A percentile compares a stretch with the other conserved stretches of the same genome.
Evolutionary conservation across 1,284 basidiomycete genomes (phyloP).

Genomic region (Hymenochaete sp.): DNA sequence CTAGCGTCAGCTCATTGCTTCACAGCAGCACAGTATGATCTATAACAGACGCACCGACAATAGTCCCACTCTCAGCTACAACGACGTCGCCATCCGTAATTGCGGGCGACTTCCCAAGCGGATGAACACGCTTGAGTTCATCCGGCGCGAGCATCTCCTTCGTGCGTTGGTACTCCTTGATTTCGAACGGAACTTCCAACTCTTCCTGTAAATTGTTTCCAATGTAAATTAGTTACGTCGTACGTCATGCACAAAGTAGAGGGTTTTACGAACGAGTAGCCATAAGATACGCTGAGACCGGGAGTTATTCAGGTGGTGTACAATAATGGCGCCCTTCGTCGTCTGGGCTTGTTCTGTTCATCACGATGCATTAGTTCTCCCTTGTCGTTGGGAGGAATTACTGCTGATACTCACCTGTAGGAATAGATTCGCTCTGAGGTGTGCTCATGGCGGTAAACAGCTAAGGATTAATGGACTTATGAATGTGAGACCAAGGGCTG

Average conservation of each 20-base stretch:
- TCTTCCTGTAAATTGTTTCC: constrained; percentile 34
- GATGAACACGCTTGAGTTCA: constrained; percentile 33
- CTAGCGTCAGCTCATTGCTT: too few species aligned
- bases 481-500: too few species aligned
- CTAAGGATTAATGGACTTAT: too few species aligned
- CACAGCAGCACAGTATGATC: not conserved
- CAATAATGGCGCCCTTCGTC: constrained; percentile 22
- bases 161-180: constrained; percentile 39
- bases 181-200: constrained; percentile 38
- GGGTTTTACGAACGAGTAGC: constrained; percentile 34
- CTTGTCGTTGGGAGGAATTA: too few species aligned
- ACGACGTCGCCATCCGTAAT: constrained; percentile 38
- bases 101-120: constrained; percentile 39
- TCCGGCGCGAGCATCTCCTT: constrained; percentile 31
- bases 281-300: constrained; percentile 46
- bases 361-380: too few species aligned
- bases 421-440: too few species aligned
- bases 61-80: constrained; percentile 41
- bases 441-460: too few species aligned
- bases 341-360: too few species aligned
- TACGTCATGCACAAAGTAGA: not conserved
- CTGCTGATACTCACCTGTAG: too few species aligned
- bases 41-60: constrained; percentile 31
- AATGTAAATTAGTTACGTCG: not conserved
- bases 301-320: constrained; percentile 45